Conservation (phyloP, 306 rosid genomes). For the Pyrus communis region DNA sequence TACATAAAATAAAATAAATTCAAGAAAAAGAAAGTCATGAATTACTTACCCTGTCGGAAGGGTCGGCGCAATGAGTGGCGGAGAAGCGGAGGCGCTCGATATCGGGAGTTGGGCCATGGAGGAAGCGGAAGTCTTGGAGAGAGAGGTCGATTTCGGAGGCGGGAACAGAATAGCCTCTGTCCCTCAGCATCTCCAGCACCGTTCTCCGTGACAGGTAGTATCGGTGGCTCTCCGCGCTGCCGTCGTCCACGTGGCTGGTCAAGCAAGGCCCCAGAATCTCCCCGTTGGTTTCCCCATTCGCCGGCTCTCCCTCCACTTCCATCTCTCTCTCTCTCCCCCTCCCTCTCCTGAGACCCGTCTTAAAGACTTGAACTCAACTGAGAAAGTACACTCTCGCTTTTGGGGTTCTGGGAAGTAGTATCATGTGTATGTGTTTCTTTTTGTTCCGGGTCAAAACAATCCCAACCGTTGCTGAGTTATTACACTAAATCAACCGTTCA, state of each 20-base stretch:
- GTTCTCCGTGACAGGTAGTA: conserved; percentile 72
- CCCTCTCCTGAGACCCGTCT: background rate
- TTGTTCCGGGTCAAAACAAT: too few species aligned
- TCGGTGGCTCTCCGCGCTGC: conserved; percentile 57
- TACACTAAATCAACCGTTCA: too few species aligned
- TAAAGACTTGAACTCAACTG: background rate
- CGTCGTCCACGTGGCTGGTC: conserved; percentile 44
- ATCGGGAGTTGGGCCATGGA: conserved; percentile 44
- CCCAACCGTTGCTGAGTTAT: too few species aligned
- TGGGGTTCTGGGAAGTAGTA: background rate
- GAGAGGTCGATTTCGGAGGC: conserved; percentile 44
- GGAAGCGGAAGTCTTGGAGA: conserved; percentile 57
- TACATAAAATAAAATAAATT: background rate
- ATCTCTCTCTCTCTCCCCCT: background rate
- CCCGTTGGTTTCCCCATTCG: background rate
- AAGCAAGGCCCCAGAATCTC: conserved; percentile 33
- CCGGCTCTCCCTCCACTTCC: conserved; percentile 19
- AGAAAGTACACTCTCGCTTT: too few species aligned
- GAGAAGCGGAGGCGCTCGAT: conserved; percentile 67
- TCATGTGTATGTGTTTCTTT: background rate
- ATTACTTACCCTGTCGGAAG: conserved; percentile 50
- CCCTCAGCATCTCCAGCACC: conserved; percentile 70
- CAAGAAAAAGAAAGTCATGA: background rate
- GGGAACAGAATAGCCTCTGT: conserved; percentile 67
- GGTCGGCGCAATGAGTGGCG: conserved; percentile 45